phyloP scores from a whole-genome alignment of 2,329 filamentous ascomycete species.

The Ophiostoma australiae region DNA sequence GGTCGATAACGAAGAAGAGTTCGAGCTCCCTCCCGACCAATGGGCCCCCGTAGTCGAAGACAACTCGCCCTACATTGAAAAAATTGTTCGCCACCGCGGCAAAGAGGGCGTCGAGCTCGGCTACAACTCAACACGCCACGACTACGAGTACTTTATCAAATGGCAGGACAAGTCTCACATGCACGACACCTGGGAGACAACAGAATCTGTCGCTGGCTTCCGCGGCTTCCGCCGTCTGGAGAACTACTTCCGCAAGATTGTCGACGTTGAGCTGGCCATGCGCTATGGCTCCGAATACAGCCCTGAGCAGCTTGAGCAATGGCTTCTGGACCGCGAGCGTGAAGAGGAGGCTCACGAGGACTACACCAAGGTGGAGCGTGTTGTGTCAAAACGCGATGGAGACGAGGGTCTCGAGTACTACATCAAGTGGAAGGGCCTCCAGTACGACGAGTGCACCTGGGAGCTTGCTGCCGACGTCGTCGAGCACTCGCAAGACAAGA shows the following conservation, averaged over 20 bases:
- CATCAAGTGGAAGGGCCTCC: conserved; percentile 94
- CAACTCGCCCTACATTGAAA: conserved; percentile 79
- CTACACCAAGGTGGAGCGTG: conserved; percentile 85
- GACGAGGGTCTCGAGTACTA: conserved; percentile 83
- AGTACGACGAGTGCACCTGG: conserved; percentile 95
- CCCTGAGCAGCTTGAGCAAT: conserved; percentile 85
- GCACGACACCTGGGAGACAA: conserved; percentile 91
- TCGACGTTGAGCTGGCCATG: conserved; percentile 74
- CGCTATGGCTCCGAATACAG: conserved; percentile 67
- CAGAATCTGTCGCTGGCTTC: conserved; percentile 66
- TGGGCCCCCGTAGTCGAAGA: conserved; percentile 68
- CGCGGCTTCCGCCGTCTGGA: conserved; percentile 85
- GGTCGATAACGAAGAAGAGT: conserved; percentile 59
- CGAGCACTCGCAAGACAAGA: conserved; percentile 75
- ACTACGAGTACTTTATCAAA: conserved; percentile 91
- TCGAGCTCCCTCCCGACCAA: conserved; percentile 63
- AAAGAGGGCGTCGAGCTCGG: conserved; percentile 61
- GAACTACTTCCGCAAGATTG: conserved; percentile 85
- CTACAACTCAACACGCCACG: conserved; percentile 57
- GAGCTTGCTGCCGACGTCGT: conserved; percentile 67
- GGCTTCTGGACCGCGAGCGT: conserved; percentile 89
- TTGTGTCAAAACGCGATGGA: conserved; percentile 77
- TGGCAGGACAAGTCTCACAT: conserved; percentile 95
- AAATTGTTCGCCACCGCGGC: conserved; percentile 79
- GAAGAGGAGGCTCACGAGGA: conserved; percentile 84